Base-by-base conservation (phyloP, 106 monocot genomes). In the Phalaenopsis equestris region DNA sequence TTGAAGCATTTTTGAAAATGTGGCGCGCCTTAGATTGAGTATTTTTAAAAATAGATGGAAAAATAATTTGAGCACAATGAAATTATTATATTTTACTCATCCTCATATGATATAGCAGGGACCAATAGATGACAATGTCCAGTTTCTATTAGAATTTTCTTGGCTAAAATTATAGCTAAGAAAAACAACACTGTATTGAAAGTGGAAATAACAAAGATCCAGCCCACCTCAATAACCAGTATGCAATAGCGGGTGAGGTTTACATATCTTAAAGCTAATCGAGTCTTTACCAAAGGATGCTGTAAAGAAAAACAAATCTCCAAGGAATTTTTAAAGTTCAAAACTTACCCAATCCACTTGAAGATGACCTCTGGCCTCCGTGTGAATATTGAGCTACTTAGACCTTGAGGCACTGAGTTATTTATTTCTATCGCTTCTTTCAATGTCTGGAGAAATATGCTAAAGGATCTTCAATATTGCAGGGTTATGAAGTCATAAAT, bases 321-420 rank as follows among this genome's bases (percentile, higher is more conserved):
- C 1, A 72, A 72, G 8, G 4, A 30, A 23, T n/a, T 65, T 30
- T 24, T 65, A 10, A 65, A 65, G 72, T 42, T 14, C 75, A 16
- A 77, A 77, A 75, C 87, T 88, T 85, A 94, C 97, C 97, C 97
- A 77, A 94, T 88, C 97, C 97, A 97, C 84, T 89, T 92, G 84
- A 97, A 97, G 37, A 97, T 92, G 56, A 87, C 38, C 74, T 94
- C 97, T 57, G 97, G 94, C 57, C 77, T 87, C 61, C 85, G 87
- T 23, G 97, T 94, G 81, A 94, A 97, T 77, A 97, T 92, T 42
- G 97, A 97, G 79, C 97, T 97, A 86, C 97, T 97, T 80, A 94
- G 84, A 67, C 97, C 97, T 90, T 97, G 97, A 39, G 94, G 89
- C 6, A 97, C 97, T 18, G 92, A 92, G 75, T 97, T 97, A 84